phyloP scores from a whole-genome alignment of 345 rosid genomes.

The Sonneratia alba region DNA sequence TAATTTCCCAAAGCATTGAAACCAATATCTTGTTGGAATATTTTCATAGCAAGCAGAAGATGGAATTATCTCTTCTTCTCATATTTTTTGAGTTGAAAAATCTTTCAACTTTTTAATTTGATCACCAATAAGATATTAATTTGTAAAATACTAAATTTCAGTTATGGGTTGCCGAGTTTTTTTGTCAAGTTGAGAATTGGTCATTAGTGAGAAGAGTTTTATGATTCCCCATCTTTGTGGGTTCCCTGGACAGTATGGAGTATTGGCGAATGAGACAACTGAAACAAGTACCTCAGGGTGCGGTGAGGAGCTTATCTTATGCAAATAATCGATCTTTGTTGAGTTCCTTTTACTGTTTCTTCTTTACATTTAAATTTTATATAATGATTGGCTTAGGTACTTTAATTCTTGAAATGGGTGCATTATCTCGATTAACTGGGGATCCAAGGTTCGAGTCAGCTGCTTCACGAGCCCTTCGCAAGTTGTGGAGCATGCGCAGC shows the following conservation, averaged over 20 bases:
- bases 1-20: not conserved
- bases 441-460: slow-evolving; percentile 81
- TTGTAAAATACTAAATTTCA: not conserved
- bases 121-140: not conserved
- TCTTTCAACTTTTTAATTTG: not conserved
- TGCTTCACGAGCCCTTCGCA: slow-evolving; percentile 80
- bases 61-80: not conserved
- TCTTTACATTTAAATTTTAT: not conserved
- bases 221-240: slow-evolving; percentile 38
- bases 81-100: not conserved
- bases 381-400: slow-evolving; percentile 44
- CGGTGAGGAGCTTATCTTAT: slow-evolving; percentile 42
- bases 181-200: not conserved
- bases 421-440: slow-evolving; percentile 79
- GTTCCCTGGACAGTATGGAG: slow-evolving; percentile 78
- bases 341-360: not conserved
- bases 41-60: not conserved
- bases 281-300: slow-evolving; percentile 98
- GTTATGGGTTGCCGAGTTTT: not conserved
- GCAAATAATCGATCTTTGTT: not conserved
- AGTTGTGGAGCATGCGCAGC: slow-evolving; percentile 95
- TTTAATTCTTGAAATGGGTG: slow-evolving; percentile 96
- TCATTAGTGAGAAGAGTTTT: slow-evolving; percentile 33
- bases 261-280: slow-evolving; percentile 68
- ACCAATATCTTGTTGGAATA: not conserved